Conservation (phyloP, 2,329 filamentous ascomycete species). For the Fusarium sp. region DNA sequence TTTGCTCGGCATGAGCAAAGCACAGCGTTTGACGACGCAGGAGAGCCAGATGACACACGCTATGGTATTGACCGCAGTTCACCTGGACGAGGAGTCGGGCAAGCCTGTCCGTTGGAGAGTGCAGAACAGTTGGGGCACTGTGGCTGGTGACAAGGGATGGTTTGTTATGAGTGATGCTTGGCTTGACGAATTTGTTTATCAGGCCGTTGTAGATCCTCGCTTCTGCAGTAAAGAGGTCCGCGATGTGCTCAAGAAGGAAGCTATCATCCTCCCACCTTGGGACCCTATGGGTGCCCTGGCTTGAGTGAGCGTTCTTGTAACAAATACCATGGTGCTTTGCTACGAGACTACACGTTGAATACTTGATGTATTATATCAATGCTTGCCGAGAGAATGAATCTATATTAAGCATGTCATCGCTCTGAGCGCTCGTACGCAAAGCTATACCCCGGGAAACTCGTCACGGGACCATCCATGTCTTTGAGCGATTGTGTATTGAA, state of each 20-base stretch:
- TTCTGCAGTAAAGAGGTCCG: constrained; percentile 74
- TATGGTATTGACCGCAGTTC: constrained; percentile 90
- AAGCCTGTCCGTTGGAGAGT: constrained; percentile 83
- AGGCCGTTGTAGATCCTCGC: constrained; percentile 83
- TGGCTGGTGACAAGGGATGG: constrained; percentile 80
- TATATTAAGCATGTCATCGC: not conserved
- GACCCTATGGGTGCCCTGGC: constrained; percentile 84
- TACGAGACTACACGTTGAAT: not conserved
- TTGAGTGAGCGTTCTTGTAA: constrained; percentile 48
- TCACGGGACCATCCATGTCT: not conserved
- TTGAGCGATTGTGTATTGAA: constrained; percentile 14
- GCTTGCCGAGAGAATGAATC: not conserved
- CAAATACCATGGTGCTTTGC: not conserved
- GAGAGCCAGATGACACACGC: constrained; percentile 91
- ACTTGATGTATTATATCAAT: not conserved
- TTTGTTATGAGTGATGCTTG: constrained; percentile 89
- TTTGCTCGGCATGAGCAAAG: constrained; percentile 81
- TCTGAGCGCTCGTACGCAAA: not conserved
- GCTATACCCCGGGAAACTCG: not conserved
- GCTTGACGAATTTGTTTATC: constrained; percentile 86
- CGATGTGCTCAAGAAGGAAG: constrained; percentile 77
- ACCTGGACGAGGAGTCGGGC: constrained; percentile 73
- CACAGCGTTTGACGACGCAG: constrained; percentile 76
- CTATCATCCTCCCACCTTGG: constrained; percentile 80
- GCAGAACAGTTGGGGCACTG: constrained; percentile 85